Percentiles rank a stretch among this genome's conserved stretches.
Conservation (phyloP, 768 basidiomycete species). For the Omphalotus guepiniiformis region DNA sequence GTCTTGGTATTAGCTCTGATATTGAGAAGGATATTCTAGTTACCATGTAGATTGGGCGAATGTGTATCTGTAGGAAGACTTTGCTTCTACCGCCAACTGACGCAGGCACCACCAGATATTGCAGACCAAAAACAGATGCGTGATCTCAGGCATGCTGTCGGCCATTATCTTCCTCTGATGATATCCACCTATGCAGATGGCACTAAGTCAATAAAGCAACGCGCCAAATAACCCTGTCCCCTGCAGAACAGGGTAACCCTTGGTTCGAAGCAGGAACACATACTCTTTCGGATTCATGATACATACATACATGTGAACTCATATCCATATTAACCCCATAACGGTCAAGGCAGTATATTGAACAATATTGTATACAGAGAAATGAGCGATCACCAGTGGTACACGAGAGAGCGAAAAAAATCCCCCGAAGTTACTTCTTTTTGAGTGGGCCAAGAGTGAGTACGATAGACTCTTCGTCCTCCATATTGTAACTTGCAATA, state of each 20-base stretch:
- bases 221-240: too few species aligned
- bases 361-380: constrained; percentile 4
- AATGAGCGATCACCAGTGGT: background rate
- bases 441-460: constrained; percentile 73
- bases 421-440: constrained; percentile 57
- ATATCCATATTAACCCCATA: background rate
- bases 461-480: constrained; percentile 82
- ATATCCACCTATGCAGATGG: too few species aligned
- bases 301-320: background rate
- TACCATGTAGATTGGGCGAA: too few species aligned
- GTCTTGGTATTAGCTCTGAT: constrained; percentile 66
- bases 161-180: too few species aligned
- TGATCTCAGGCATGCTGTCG: too few species aligned
- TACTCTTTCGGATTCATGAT: background rate
- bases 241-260: too few species aligned
- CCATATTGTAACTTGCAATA: constrained; percentile 84
- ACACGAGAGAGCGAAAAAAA: background rate
- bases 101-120: too few species aligned
- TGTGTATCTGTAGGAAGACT: too few species aligned
- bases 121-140: too few species aligned
- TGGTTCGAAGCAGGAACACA: too few species aligned
- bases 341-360: background rate
- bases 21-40: constrained; percentile 52
- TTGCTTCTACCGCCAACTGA: too few species aligned
- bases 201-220: too few species aligned